phyloP scores from a whole-genome alignment of 2,329 filamentous ascomycete genomes.

The Ophioceras dolichostomum region DNA sequence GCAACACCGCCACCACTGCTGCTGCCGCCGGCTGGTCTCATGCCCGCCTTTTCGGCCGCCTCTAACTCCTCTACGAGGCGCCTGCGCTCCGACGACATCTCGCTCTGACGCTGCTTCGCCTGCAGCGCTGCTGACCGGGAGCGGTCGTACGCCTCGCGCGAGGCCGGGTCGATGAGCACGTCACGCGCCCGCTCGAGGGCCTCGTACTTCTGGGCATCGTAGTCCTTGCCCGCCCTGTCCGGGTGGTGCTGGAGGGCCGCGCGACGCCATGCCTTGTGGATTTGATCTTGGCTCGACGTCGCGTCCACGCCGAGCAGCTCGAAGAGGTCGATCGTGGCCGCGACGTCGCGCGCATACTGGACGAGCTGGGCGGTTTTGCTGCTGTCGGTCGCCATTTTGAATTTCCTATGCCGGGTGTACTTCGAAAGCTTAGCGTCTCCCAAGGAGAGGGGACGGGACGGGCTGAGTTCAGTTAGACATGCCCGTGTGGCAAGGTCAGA shows the following conservation, averaged over 20 bases:
- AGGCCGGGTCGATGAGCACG: conserved; percentile 58
- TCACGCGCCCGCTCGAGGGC: conserved; percentile 77
- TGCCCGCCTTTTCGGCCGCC: conserved; percentile 45
- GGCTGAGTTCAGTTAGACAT: no score
- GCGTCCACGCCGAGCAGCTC: conserved; percentile 57
- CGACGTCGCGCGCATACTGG: conserved; percentile 43
- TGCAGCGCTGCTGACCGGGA: conserved; percentile 59
- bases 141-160: conserved; percentile 68
- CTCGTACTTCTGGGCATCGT: conserved; percentile 75
- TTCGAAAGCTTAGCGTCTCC: no score
- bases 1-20: conserved; percentile 1
- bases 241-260: conserved; percentile 80
- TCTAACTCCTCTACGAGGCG: conserved; percentile 82
- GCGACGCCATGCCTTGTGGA: conserved; percentile 73
- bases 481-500: no score
- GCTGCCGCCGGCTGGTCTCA: conserved; percentile 20
- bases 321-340: conserved; percentile 63
- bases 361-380: conserved; percentile 36
- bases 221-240: conserved; percentile 69
- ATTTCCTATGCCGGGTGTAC: no score
- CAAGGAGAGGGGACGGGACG: no score
- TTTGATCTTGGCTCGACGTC: conserved; percentile 55
- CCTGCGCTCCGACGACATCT: conserved; percentile 60
- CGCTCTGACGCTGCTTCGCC: conserved; percentile 57
- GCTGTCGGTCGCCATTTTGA: no score